Conservation (phyloP, 1,139 yeast species). For the Nadsonia commutata region DNA sequence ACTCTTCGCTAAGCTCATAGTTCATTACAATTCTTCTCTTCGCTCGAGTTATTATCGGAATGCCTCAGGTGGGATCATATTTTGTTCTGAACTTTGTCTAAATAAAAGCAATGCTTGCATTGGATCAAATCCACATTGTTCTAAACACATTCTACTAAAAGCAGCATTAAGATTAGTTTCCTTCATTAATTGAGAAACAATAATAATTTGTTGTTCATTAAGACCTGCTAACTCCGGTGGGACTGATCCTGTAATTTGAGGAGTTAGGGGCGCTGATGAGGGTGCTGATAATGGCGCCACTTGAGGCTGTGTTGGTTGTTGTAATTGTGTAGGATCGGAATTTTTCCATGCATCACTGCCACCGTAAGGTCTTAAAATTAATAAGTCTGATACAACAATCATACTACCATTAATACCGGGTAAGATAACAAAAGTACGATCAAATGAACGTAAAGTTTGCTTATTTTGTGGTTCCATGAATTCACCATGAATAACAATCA, state of each 20-base stretch:
- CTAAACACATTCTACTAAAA: conserved; percentile 71
- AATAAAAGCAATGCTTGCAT: conserved; percentile 58
- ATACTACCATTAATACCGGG: conserved; percentile 58
- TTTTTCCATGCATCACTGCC: conserved; percentile 45
- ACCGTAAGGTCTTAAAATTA: conserved; percentile 51
- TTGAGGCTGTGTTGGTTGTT: conserved; percentile 8
- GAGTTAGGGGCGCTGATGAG: conserved; percentile 12
- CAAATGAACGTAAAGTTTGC: conserved; percentile 58
- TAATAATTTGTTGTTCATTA: conserved; percentile 44
- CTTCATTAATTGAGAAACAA: conserved; percentile 47
- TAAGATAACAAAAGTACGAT: conserved; percentile 59
- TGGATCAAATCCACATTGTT: conserved; percentile 79
- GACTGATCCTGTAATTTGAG: conserved; percentile 9
- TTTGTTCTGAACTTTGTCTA: conserved; percentile 39
- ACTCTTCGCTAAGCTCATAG: no score
- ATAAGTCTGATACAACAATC: conserved; percentile 72
- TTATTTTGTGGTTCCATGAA: conserved; percentile 51
- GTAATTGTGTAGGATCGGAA: conserved; percentile 9
- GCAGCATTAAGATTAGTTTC: conserved; percentile 69
- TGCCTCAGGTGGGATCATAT: conserved; percentile 46
- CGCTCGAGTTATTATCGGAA: no score
- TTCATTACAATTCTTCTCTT: no score
- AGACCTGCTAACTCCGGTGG: conserved; percentile 21
- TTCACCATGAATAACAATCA: conserved; percentile 70
- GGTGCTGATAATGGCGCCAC: conserved; percentile 11